Percentiles rank a stretch among this genome's conserved stretches.
Conservation (phyloP, 257 asterid genomes). For the Galeopsis tetrahit region DNA sequence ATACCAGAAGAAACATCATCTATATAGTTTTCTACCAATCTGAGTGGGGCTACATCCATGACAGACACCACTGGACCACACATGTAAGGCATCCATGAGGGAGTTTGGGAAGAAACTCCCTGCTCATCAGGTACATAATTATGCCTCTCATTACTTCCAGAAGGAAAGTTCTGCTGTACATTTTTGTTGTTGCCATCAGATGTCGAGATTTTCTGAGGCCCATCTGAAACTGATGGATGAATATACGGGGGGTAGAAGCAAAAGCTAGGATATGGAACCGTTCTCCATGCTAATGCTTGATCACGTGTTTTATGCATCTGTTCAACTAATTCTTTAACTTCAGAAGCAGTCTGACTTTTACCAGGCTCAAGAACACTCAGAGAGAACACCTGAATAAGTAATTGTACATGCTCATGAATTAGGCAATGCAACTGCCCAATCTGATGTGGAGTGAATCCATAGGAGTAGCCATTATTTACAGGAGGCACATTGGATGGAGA, state of each 20-base stretch:
- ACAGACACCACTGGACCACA: slow-evolving; percentile 72
- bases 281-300: slow-evolving; percentile 66
- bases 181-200: slow-evolving; percentile 40
- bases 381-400: slow-evolving; percentile 88
- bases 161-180: slow-evolving; percentile 41
- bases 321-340: slow-evolving; percentile 64
- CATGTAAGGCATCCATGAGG: slow-evolving; percentile 69
- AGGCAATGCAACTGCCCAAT: slow-evolving; percentile 89
- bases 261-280: slow-evolving; percentile 70
- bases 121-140: slow-evolving; percentile 39
- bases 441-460: slow-evolving; percentile 86
- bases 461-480: slow-evolving; percentile 56
- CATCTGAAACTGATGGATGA: slow-evolving; percentile 68
- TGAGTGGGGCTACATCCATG: slow-evolving; percentile 91
- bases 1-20: slow-evolving; percentile 82
- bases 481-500: slow-evolving; percentile 48
- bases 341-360: slow-evolving; percentile 62
- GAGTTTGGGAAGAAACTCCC: slow-evolving; percentile 42
- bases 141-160: slow-evolving; percentile 45
- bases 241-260: slow-evolving; percentile 74
- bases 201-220: slow-evolving; percentile 43
- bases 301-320: slow-evolving; percentile 61
- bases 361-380: slow-evolving; percentile 81
- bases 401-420: slow-evolving; percentile 93
- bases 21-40: slow-evolving; percentile 68